A percentile compares a stretch with the other conserved stretches of the same genome.
These are phyloP conservation scores for Colletotrichum liaoningense DNA, from an alignment of 2,329 filamentous ascomycete species.

Conservation along the genomic window DNA sequence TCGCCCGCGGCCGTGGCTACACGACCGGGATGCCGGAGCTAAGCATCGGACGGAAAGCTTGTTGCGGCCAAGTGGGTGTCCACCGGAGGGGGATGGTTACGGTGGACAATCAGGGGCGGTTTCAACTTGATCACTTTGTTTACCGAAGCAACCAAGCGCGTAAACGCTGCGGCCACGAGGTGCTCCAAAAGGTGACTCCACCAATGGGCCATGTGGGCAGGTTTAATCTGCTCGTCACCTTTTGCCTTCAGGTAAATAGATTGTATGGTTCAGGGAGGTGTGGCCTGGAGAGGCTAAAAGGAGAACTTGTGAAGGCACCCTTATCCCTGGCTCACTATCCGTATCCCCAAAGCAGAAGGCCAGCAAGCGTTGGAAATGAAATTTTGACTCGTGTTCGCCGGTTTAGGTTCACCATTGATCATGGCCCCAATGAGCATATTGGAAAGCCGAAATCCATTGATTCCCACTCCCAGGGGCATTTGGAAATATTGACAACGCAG, in stretches of 20 bases:
- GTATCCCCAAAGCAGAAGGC: slow-evolving; percentile 7
- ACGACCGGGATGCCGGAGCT: slow-evolving; percentile 20
- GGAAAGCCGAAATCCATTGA: slow-evolving; percentile 3
- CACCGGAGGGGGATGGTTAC: not conserved
- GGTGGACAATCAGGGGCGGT: slow-evolving; percentile 13
- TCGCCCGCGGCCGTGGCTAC: not conserved
- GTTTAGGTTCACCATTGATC: not conserved
- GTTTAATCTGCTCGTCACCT: slow-evolving; percentile 18
- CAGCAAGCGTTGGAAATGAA: slow-evolving; percentile 8
- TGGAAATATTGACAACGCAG: not conserved
- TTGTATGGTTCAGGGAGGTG: not conserved
- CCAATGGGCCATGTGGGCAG: slow-evolving; percentile 8
- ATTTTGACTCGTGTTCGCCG: slow-evolving; percentile 23
- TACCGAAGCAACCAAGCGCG: not conserved
- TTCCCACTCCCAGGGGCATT: not conserved
- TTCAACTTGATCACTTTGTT: slow-evolving; percentile 17
- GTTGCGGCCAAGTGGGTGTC: slow-evolving; percentile 20
- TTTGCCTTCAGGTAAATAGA: not conserved
- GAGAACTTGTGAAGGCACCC: not conserved
- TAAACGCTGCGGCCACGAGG: not conserved
- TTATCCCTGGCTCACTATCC: slow-evolving; percentile 9
- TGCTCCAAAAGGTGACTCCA: slow-evolving; percentile 4
- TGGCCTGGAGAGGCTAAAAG: not conserved
- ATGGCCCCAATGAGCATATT: slow-evolving; percentile 14
- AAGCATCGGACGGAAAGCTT: slow-evolving; percentile 30